phyloP scores from a whole-genome alignment of 148 eudicot species.

The Suaeda aralocaspica region DNA sequence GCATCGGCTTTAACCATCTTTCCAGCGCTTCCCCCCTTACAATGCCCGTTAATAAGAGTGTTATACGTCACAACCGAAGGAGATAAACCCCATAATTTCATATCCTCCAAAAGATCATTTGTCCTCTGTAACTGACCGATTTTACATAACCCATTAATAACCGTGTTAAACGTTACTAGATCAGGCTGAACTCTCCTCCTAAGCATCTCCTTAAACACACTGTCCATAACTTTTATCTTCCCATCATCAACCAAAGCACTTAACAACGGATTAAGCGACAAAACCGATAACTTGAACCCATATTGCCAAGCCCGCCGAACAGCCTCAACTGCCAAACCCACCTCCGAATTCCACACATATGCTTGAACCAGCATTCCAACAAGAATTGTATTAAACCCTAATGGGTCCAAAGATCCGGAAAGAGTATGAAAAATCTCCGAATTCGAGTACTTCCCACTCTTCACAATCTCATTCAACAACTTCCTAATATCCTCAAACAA shows the following conservation, averaged over 20 bases:
- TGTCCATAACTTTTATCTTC: constrained; percentile 38
- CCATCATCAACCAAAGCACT: constrained; percentile 48
- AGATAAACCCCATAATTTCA: constrained; percentile 48
- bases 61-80: constrained; percentile 70
- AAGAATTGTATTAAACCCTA: constrained; percentile 38
- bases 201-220: constrained; percentile 52
- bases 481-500: constrained; percentile 46
- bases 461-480: constrained; percentile 46
- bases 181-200: constrained; percentile 51
- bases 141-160: constrained; percentile 57
- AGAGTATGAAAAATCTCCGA: constrained; percentile 48
- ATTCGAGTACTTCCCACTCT: constrained; percentile 30
- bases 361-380: constrained; percentile 56
- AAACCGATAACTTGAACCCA: constrained; percentile 50
- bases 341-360: constrained; percentile 35
- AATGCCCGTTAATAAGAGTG: constrained; percentile 51
- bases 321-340: constrained; percentile 52
- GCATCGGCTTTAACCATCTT: constrained; percentile 68
- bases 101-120: constrained; percentile 62
- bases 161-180: constrained; percentile 55
- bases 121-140: constrained; percentile 61
- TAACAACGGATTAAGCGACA: constrained; percentile 59
- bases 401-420: constrained; percentile 24
- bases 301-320: constrained; percentile 66
- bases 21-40: constrained; percentile 58